Conservation (phyloP, 345 rosid genomes). For the rapeseed (Brassica napus) region Da-Ae NC_063450.1:53326501-53327000, state of each 20-base stretch:
- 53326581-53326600: not conserved
- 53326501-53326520: no score
- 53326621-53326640: no score
- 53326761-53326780: not conserved
- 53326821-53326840: not conserved
- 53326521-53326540: no score
- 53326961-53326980: not conserved
- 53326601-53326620: not conserved
- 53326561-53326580: not conserved
- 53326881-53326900: not conserved
- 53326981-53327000: not conserved
- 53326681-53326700: not conserved
- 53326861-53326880: not conserved
- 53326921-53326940: not conserved
- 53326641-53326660: not conserved
- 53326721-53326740: not conserved
- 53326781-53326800: not conserved
- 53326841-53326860: not conserved
- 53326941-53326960: not conserved
- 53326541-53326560: not conserved
- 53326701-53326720: not conserved
- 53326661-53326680: not conserved
- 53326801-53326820: not conserved
- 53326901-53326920: not conserved
- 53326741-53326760: not conserved